A percentile compares a stretch with the other conserved stretches of the same genome.
These are phyloP conservation scores for Castanopsis chinensis DNA, from an alignment of 306 rosid species.

Conservation along the genomic window DNA sequence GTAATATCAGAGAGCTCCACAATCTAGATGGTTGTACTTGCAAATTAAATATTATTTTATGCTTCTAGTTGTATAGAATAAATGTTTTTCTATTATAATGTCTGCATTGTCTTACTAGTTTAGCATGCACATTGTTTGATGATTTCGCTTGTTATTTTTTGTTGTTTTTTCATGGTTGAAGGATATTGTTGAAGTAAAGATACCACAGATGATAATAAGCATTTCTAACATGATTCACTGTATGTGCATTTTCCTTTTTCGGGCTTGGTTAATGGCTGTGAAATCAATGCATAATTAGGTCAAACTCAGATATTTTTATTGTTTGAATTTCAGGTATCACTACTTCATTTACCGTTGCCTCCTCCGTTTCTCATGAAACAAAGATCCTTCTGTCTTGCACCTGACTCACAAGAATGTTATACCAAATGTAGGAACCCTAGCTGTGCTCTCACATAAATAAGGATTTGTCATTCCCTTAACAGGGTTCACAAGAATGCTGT, in stretches of 20 bases:
- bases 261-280: neutral
- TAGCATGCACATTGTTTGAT: neutral
- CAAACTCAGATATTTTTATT: neutral
- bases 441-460: neutral
- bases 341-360: neutral
- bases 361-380: neutral
- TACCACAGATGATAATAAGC: neutral
- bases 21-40: neutral
- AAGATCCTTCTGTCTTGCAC: neutral
- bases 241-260: neutral
- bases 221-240: neutral
- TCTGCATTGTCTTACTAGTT: neutral
- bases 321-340: neutral
- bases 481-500: neutral
- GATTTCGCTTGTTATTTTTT: neutral
- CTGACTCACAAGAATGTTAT: neutral
- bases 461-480: neutral
- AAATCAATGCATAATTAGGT: neutral
- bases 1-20: neutral
- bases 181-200: neutral
- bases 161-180: conserved; percentile 6
- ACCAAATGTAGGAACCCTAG: neutral
- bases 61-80: neutral
- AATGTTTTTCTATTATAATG: neutral
- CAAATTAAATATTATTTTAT: neutral